Evolutionary conservation across 2,329 filamentous ascomycete genomes (phyloP).

Genomic region (Lecanoromycetidae sp.): DNA sequence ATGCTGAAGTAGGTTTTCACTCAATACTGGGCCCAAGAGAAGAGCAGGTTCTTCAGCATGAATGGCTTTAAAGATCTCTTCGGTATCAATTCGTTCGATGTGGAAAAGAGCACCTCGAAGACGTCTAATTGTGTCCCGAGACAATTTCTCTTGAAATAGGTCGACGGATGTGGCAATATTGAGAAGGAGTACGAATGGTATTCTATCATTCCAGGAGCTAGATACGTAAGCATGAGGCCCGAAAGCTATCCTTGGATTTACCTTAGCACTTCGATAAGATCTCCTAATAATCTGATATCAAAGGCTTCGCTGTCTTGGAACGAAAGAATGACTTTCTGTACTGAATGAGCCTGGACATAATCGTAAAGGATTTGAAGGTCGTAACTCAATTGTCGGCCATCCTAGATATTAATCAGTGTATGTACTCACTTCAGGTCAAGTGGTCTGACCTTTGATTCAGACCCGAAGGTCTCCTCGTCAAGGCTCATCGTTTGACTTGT

Average conservation of each 20-base stretch:
- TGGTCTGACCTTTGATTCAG: not conserved
- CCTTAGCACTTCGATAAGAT: constrained; percentile 36
- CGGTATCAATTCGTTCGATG: constrained; percentile 30
- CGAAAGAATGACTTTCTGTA: constrained; percentile 31
- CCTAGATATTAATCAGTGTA: not conserved
- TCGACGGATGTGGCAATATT: constrained; percentile 52
- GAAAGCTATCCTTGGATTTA: constrained; percentile 22
- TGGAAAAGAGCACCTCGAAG: constrained; percentile 46
- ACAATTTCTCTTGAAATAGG: constrained; percentile 47
- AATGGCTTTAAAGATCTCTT: constrained; percentile 11
- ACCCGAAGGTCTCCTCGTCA: not conserved
- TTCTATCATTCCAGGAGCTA: constrained; percentile 48
- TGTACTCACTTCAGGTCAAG: not conserved
- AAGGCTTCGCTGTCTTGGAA: constrained; percentile 38
- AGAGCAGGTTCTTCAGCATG: constrained; percentile 27
- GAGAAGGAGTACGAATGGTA: constrained; percentile 48
- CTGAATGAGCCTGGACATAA: not conserved
- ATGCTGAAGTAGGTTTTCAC: constrained; percentile 40
- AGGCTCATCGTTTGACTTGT: not conserved
- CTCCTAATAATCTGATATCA: constrained; percentile 32
- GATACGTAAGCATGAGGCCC: not conserved
- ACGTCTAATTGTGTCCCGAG: constrained; percentile 39
- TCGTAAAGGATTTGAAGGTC: constrained; percentile 11
- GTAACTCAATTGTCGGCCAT: constrained; percentile 4
- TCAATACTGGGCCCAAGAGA: constrained; percentile 43